Evolutionary conservation across 2,329 filamentous ascomycete species (phyloP), one percentile per base, ranked within the genome.

Genomic region (Sarocladiaceae sp.): DNA sequence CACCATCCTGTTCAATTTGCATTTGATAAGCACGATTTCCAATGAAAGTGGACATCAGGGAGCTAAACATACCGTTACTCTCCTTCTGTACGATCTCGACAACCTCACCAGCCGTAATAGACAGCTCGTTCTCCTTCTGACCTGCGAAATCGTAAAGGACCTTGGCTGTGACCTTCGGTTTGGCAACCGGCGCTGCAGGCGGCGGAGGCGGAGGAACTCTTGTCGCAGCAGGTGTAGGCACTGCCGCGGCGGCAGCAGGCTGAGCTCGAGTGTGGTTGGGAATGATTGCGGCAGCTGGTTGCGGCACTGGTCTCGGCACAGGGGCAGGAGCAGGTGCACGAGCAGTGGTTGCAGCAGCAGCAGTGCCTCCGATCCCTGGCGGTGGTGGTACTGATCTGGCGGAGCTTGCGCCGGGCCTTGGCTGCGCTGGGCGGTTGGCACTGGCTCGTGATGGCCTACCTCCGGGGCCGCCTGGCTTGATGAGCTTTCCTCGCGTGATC

Each of bases 21-120:
- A 22, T n/a, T n/a, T 53, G 23, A 33, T 71, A 54, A 69, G 67
- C 59, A 12, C 17, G 23, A 25, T 22, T 4, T 26, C 8, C 11
- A 23, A 17, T 2, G 26, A 3, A 13, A 20, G 5, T 35, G 10
- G 25, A 25, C 5, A 0, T 4, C 3, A 4, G 28, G 25, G 2
- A 8, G 20, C 12, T 4, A 28, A n/a, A 55, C 86, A 69, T 82
- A 96, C 93, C 94, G 66, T 97, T 97, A 67, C 81, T 86, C 71
- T 97, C 93, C 71, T 97, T 97, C 64, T 94, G 87, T n/a, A 95
- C 81, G 64, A 99, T 84, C 66, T 95, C 84, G 51, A 99, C 81
- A 47, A 96, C 70, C 57, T 97, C 88, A 49, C 88, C 91, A 48
- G 88, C 85, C 53, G 69, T 80, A 57, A 99, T 82, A 15, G 87